Conservation (phyloP, 208 protist species). For the Crithidia thermophila region DNA sequence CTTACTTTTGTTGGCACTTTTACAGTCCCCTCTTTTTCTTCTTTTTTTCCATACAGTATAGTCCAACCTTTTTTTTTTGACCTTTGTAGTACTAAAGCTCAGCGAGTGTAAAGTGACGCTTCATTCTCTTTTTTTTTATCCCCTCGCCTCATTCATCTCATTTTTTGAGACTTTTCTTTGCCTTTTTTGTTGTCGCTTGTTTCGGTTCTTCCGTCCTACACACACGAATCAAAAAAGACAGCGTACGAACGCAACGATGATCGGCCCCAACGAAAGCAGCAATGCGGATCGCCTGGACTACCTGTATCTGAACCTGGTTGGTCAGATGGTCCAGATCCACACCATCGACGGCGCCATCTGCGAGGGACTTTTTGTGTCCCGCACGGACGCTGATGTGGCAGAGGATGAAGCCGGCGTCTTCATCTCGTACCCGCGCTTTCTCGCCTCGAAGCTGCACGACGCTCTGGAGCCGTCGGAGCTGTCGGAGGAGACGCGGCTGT, state of each 20-base stretch:
- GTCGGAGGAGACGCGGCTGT: conserved; percentile 41
- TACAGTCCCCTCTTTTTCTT: not conserved
- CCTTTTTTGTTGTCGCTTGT: conserved; percentile 2
- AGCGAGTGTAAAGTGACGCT: not conserved
- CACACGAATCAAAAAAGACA: too few relatives aligned
- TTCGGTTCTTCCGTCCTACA: not conserved
- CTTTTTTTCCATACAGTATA: not conserved
- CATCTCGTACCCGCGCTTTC: conserved; percentile 63
- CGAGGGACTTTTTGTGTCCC: conserved; percentile 88
- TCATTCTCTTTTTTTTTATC: not conserved
- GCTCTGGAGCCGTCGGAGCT: conserved; percentile 50
- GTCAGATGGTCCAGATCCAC: conserved; percentile 79
- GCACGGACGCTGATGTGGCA: conserved; percentile 66
- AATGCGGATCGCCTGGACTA: conserved; percentile 86
- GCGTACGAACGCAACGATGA: conserved; percentile 19
- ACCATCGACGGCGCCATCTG: conserved; percentile 70
- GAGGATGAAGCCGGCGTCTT: conserved; percentile 61
- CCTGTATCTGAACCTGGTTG: conserved; percentile 90
- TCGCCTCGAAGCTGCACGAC: conserved; percentile 53
- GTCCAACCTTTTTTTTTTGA: not conserved
- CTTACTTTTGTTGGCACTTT: too few relatives aligned
- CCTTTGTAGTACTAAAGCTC: not conserved
- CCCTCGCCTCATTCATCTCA: too few relatives aligned
- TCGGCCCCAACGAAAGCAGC: conserved; percentile 51
- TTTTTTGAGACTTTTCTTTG: not conserved